phyloP scores from a whole-genome alignment of 2,329 filamentous ascomycete genomes.

The Fusarium continuum region DNA sequence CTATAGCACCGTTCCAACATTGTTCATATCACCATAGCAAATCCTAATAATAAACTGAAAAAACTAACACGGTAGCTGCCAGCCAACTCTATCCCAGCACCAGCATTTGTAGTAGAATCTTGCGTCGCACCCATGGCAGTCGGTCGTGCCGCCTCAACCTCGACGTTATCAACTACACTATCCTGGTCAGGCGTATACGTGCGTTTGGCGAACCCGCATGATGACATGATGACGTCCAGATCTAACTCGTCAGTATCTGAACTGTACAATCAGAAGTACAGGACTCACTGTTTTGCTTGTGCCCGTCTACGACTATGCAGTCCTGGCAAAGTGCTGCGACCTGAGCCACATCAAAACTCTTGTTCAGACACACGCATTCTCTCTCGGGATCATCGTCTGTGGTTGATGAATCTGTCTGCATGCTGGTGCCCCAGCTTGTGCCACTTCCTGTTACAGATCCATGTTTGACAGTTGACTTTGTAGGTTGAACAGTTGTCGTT shows the following conservation, averaged over 20 bases:
- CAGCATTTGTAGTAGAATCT: not conserved
- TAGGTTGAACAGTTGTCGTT: conserved; percentile 4
- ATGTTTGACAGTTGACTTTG: conserved; percentile 2
- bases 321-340: conserved; percentile 52
- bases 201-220: conserved; percentile 47
- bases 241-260: conserved; percentile 39
- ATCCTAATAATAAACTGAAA: conserved; percentile 9
- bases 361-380: conserved; percentile 51
- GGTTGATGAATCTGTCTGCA: conserved; percentile 29
- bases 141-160: conserved; percentile 48
- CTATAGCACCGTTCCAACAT: not conserved
- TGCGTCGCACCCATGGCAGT: conserved; percentile 15
- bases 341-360: conserved; percentile 52
- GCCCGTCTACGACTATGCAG: conserved; percentile 48
- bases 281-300: conserved; percentile 47
- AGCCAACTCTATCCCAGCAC: not conserved
- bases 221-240: conserved; percentile 49
- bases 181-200: conserved; percentile 47
- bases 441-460: conserved; percentile 1
- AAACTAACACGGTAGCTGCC: not conserved
- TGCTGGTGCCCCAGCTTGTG: conserved; percentile 8
- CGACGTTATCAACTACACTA: conserved; percentile 46
- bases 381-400: conserved; percentile 44
- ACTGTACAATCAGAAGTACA: too few relatives aligned
- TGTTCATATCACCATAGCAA: conserved; percentile 12